Evolutionary conservation across 2,329 filamentous ascomycete genomes (phyloP), one percentile per base, ranked within the genome.

Genomic region (Botrytis sinoallii): DNA sequence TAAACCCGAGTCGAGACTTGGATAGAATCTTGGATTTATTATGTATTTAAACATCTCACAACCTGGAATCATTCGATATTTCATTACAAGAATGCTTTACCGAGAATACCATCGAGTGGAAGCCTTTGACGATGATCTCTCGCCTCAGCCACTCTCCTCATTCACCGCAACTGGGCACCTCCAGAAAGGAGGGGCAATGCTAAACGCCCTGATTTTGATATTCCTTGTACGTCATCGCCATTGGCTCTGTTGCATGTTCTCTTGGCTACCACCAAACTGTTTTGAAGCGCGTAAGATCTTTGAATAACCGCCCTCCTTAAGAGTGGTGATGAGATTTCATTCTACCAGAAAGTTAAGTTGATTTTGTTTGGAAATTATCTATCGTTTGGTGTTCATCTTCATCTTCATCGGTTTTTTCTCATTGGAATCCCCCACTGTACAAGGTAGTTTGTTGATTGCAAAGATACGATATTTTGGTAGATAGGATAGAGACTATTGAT

Each of bases 151-250:
- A 61, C 59, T 38, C 25, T 61, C 4, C 29, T 16, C 29, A 61
- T 38, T 38, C 32, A 25, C 22, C 35, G 52, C 52, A 55, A 18
- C 59, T 32, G 32, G 32, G 32, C 32, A 32, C 59, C 25, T 35
- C 25, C 32, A 38, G 32, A 6, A 40, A 40, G 32, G 64, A 67
- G 64, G 64, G 64, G 64, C 64, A 67, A 67, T 52, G 0, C 32
- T 68, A 68, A 40, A 55, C 65, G 65, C 65, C 65, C 46, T 55
- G 65, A 68, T 40, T 68, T 29, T 22, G 5, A 14, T 35, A 40
- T 35, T 55, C 46, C 65, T 55, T 55, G 22, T 68, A 68, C 65
- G 65, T 68, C 65, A 68, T 68, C 46, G 25, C 38, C 65, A 67
- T 67, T 67, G 65, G 46, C 35, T 67, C 46, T 55, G 12, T 46